These are phyloP conservation scores for Candida vartiovaarae DNA, from an alignment of 805 yeast genomes.

Conservation along the genomic window DNA sequence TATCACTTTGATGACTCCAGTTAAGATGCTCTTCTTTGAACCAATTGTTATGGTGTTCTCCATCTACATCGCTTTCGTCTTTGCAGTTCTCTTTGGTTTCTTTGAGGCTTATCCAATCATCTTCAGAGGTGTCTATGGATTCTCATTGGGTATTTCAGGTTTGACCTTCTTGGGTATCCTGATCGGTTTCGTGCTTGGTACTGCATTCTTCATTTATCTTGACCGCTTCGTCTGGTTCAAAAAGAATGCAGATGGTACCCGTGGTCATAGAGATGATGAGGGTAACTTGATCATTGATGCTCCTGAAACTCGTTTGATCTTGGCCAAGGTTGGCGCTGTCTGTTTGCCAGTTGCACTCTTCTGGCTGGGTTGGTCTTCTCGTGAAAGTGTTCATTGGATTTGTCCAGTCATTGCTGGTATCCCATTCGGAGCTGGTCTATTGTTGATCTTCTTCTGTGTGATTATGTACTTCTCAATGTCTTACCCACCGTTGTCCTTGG, in stretches of 20 bases:
- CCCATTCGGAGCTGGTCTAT: slow-evolving; percentile 69
- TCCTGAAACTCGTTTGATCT: slow-evolving; percentile 55
- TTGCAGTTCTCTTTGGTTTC: slow-evolving; percentile 73
- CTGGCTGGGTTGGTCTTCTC: slow-evolving; percentile 80
- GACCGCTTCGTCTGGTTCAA: slow-evolving; percentile 47
- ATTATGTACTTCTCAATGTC: slow-evolving; percentile 63
- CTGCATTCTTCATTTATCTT: slow-evolving; percentile 39
- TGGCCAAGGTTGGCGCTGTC: slow-evolving; percentile 62
- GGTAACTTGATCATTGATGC: slow-evolving; percentile 48
- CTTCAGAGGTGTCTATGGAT: slow-evolving; percentile 54
- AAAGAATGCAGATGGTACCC: slow-evolving; percentile 55
- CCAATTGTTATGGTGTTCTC: slow-evolving; percentile 71
- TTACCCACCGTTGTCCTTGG: slow-evolving; percentile 70
- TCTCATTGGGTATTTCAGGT: slow-evolving; percentile 58
- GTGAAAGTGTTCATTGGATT: slow-evolving; percentile 60
- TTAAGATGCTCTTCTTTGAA: slow-evolving; percentile 62
- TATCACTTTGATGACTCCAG: slow-evolving; percentile 52
- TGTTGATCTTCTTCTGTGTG: slow-evolving; percentile 63
- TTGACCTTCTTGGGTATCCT: slow-evolving; percentile 69
- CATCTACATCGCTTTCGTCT: slow-evolving; percentile 64
- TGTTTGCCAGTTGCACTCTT: slow-evolving; percentile 62
- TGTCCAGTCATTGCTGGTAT: slow-evolving; percentile 72
- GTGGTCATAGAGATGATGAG: slow-evolving; percentile 39
- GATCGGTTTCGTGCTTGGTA: slow-evolving; percentile 55
- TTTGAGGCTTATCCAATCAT: slow-evolving; percentile 76